phyloP scores from a whole-genome alignment of 257 asterid genomes.

The Capsicum pubescens region DNA sequence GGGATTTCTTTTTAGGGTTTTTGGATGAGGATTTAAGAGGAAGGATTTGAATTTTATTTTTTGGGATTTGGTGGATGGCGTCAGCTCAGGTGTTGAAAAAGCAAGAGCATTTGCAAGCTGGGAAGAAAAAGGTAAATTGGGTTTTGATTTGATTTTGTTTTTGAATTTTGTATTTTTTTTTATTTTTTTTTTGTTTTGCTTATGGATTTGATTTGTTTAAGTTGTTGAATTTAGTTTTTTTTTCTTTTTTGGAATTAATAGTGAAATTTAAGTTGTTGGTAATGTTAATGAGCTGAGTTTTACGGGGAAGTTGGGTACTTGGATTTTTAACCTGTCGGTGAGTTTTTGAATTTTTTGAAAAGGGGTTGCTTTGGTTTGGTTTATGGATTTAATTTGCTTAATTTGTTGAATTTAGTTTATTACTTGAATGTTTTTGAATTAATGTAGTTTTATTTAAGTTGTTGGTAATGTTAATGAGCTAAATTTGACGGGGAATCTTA shows the following conservation, averaged over 20 bases:
- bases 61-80: conserved; percentile 57
- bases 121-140: conserved; percentile 62
- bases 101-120: conserved; percentile 83
- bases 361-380: background rate
- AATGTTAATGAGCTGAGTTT: too few species aligned
- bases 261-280: too few species aligned
- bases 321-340: too few species aligned
- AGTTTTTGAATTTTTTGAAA: background rate
- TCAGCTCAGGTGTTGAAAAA: conserved; percentile 79
- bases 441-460: background rate
- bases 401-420: background rate
- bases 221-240: background rate
- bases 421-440: background rate
- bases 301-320: too few species aligned
- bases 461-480: background rate
- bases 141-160: background rate
- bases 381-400: background rate
- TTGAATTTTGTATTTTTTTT: background rate
- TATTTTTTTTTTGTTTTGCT: background rate
- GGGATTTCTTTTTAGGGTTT: conserved; percentile 23
- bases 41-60: background rate
- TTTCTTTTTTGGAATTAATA: background rate
- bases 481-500: background rate
- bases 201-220: background rate
- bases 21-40: background rate